Conservation (phyloP, 108 stramenopile genomes). For the Fistulifera solaris region DNA sequence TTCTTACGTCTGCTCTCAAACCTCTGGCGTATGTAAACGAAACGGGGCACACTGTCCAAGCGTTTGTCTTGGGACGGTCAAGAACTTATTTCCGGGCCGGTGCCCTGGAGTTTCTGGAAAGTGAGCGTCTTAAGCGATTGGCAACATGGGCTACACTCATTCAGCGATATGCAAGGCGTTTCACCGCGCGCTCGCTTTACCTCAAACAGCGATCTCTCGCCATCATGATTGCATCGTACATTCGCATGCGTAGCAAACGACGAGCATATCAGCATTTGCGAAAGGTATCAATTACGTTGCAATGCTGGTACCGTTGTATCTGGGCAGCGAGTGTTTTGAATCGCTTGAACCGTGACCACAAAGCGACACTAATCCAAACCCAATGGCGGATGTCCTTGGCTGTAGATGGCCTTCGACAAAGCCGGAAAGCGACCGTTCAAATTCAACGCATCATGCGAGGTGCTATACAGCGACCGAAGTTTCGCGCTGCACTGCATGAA, state of each 20-base stretch:
- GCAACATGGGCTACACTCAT: constrained; percentile 47
- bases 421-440: constrained; percentile 25
- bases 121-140: constrained; percentile 51
- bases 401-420: background rate
- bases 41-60: constrained; percentile 3
- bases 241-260: constrained; percentile 25
- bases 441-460: constrained; percentile 62
- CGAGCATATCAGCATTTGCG: constrained; percentile 32
- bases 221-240: constrained; percentile 32
- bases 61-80: constrained; percentile 80
- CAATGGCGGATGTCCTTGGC: constrained; percentile 31
- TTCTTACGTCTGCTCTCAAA: constrained; percentile 13
- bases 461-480: constrained; percentile 43
- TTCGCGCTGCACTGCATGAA: constrained; percentile 30
- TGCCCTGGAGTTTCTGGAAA: constrained; percentile 78
- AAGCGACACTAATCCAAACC: constrained; percentile 63
- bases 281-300: constrained; percentile 35
- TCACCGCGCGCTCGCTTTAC: constrained; percentile 25
- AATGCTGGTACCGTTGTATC: constrained; percentile 59
- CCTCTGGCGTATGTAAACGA: background rate
- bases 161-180: constrained; percentile 44
- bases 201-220: constrained; percentile 22
- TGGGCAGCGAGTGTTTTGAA: constrained; percentile 29
- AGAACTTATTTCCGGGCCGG: constrained; percentile 83
- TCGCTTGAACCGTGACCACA: constrained; percentile 30